phyloP scores from a whole-genome alignment of 2,329 filamentous ascomycete species.

The Xylariaceae sp. region DNA sequence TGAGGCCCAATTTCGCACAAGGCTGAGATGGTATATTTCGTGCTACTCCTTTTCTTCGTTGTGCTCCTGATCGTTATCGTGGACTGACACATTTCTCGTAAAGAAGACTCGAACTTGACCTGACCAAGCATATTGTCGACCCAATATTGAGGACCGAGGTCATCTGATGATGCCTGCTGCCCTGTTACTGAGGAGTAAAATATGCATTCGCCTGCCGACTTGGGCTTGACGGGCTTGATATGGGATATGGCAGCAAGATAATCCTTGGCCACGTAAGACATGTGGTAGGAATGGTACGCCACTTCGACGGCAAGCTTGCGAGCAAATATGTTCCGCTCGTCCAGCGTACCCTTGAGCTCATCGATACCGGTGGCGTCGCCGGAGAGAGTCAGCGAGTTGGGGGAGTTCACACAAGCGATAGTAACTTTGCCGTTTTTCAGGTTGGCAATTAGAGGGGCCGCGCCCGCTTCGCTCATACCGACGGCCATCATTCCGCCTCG shows the following conservation, averaged over 20 bases:
- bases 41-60: no score
- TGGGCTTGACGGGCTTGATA: neutral
- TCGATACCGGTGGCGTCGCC: slow-evolving; percentile 22
- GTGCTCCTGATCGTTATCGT: no score
- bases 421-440: slow-evolving; percentile 19
- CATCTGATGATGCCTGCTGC: neutral
- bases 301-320: slow-evolving; percentile 13
- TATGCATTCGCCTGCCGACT: neutral
- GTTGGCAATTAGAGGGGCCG: neutral
- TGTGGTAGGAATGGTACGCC: slow-evolving; percentile 31
- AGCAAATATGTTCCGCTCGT: slow-evolving; percentile 24
- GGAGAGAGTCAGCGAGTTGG: slow-evolving; percentile 30
- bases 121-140: neutral
- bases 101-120: neutral
- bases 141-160: neutral
- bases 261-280: slow-evolving; percentile 19
- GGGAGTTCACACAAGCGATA: slow-evolving; percentile 28
- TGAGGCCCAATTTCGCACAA: slow-evolving; percentile 11
- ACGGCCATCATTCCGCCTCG: no score
- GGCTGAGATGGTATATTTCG: neutral
- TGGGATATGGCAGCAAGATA: slow-evolving; percentile 19
- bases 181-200: neutral
- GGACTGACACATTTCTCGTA: neutral
- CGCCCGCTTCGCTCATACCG: no score
- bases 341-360: neutral